Evolutionary conservation across 2,329 filamentous ascomycete genomes (phyloP), one percentile per base, ranked within the genome.

Genomic region (Fusarium pininemorale): DNA sequence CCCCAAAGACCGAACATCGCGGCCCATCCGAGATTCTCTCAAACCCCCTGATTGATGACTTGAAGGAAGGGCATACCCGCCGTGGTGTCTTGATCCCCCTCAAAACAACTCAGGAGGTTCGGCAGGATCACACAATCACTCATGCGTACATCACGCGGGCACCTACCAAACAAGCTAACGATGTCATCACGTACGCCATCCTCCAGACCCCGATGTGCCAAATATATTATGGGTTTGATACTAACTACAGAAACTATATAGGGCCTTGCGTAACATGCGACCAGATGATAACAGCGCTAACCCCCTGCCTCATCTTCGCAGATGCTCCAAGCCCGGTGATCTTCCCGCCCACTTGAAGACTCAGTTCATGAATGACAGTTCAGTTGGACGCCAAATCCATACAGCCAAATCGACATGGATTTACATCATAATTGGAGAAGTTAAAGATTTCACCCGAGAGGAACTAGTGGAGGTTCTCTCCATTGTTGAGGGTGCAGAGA

Each of bases 291-390:
- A 69, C 80, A 87, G 87, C 78, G 88, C 87, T 87, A 89, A 91
- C 82, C 89, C 88, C 85, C 85, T 92, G 77, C 88, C 90, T 83
- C 91, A 96, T 83, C 86, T 96, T 63, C 92, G 93, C 72, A 89
- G 93, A 80, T 94, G 94, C 80, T 92, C 91, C 66, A 94, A 95
- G 81, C 89, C 89, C 53, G 85, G 86, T 60, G 91, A 92, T 78
- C 85, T 95, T 14, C 92, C 93, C 15, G 84, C 87, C 32, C 90
- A 92, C 75, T 85, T 93, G 70, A 90, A 90, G 80, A 85, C 87
- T 11, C 85, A 88, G 70, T 89, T 88, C 74, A 90, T 91, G 87
- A 90, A 90, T 75, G 87, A 88, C 66, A 85, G 84, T n/a, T 82
- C 86, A 1, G 80, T 81, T 54, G 89, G 88, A 74, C 85, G 87